Evolutionary conservation across 139 green algal species (phyloP), one percentile per base, ranked within the genome.

Genomic region (Chlamydomonas asymmetrica): DNA sequence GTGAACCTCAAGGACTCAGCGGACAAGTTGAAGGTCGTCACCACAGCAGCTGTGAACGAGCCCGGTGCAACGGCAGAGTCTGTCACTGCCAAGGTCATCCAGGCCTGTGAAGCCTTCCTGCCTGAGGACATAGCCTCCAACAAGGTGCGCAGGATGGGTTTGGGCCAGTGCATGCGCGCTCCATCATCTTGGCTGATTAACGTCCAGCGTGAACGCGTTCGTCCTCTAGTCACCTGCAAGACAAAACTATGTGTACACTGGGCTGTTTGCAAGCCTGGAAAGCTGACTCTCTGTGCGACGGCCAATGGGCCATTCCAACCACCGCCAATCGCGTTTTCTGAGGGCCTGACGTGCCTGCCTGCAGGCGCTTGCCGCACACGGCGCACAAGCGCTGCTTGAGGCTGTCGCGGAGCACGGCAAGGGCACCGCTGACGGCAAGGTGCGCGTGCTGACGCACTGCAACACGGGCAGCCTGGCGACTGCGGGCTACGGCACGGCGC

Each of bases 381-480:
- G 95, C 10, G 87, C 91, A 0, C 70, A 83, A 1, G 95, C 92
- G 8, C 74, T 99, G 66, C 68, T 93, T 39, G 74, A 74, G 13
- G 84, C 88, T 5, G 77, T 78, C 16, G 57, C 76, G 72, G 74
- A 83, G 1, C 66, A 27, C 34, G 82, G 71, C 57, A 56, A 49
- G 39, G 63, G 61, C 35, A 67, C 59, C 65, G 50, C 45, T 29
- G 54, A 13, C 50, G 50, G 67, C 39, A 75, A 72, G 56, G 31
- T 98, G 45, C 76, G 84, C 5, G 90, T 98, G 41, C 84, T 99
- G 62, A 99, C 95, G 4, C 91, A 97, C 88, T 99, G 95, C 89
- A 99, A 99, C 89, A 98, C 95, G 0, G 95, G 95, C 69, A 94
- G 87, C 78, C 88, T 99, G 57, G 96, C 96, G 9, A 98, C 93